Evolutionary conservation across 805 yeast genomes (phyloP), one percentile per base, ranked within the genome.

Genomic region (Candida sakaeoensis): DNA sequence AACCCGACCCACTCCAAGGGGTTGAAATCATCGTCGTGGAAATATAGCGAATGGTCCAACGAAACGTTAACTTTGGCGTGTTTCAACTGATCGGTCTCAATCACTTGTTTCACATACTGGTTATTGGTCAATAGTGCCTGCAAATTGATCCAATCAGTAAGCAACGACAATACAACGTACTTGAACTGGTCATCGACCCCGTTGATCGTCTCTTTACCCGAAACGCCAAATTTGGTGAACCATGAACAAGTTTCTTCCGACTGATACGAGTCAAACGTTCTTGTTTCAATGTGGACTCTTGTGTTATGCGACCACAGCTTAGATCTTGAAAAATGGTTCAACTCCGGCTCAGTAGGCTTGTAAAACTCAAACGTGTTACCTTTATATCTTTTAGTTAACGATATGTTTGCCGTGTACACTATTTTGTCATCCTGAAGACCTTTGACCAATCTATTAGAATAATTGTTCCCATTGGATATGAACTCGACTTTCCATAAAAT

Each of bases 31-130:
- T 60, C 58, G 60, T 70, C 75, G 53, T 81, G 86, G 63, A 83
- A 80, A 55, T 80, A 79, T 21, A 85, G 71, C 0, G 79, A 60
- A 52, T 83, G 89, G 49, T 82, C 89, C 45, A 83, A 56, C 13
- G 85, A 78, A 2, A 79, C 81, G n/a, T 79, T 73, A 46, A 77
- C 71, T 17, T 13, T 24, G 2, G 41, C 61, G n/a, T 52, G 49
- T 12, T 49, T 36, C 17, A 34, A 17, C 6, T 5, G 3, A 14
- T 34, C 16, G 2, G 22, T 9, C 5, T 9, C 13, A 6, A 5
- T 32, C 68, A 33, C 60, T 50, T 2, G 63, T 65, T 3, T 59
- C 57, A 52, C 58, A 39, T 37, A 53, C 29, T 55, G 52, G 5
- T 40, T 31, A 7, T 49, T 26, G 13, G 43, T 40, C 25, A 42